phyloP scores from a whole-genome alignment of 2,329 filamentous ascomycete species.

The Fonsecaea nubica region DNA sequence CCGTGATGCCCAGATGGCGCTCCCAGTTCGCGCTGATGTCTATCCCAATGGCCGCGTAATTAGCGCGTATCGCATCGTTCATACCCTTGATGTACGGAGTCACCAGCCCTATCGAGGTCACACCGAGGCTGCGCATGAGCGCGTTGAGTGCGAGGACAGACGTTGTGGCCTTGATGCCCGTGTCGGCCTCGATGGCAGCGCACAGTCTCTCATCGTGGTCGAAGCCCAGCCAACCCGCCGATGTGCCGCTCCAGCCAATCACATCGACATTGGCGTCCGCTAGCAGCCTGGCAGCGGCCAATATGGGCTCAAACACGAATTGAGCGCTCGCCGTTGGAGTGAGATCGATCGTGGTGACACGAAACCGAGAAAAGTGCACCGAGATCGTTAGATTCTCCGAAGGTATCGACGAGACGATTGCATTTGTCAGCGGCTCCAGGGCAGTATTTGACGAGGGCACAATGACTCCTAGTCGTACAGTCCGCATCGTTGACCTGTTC shows the following conservation, averaged over 20 bases:
- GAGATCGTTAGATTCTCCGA: conserved; percentile 41
- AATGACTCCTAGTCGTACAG: conserved; percentile 48
- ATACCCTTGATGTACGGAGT: conserved; percentile 54
- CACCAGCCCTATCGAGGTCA: conserved; percentile 47
- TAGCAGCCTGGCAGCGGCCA: conserved; percentile 46
- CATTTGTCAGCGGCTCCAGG: conserved; percentile 51
- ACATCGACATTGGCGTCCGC: conserved; percentile 49
- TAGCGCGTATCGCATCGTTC: conserved; percentile 49
- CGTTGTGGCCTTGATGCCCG: conserved; percentile 50
- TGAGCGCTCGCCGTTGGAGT: conserved; percentile 44
- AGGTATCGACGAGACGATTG: conserved; percentile 44
- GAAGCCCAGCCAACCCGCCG: conserved; percentile 51
- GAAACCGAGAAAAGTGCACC: conserved; percentile 54
- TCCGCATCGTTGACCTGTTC: conserved; percentile 9
- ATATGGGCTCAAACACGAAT: conserved; percentile 43
- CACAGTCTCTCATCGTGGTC: conserved; percentile 51
- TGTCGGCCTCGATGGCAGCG: conserved; percentile 46
- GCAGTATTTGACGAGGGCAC: conserved; percentile 55
- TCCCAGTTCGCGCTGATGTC: conserved; percentile 36
- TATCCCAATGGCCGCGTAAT: conserved; percentile 41
- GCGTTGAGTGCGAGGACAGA: conserved; percentile 52
- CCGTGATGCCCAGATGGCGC: conserved; percentile 46
- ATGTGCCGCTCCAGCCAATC: conserved; percentile 51
- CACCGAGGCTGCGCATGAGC: conserved; percentile 41
- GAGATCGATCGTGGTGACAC: conserved; percentile 50